Percentiles rank a stretch among this genome's conserved stretches.
phyloP scores from a whole-genome alignment of 2,329 filamentous ascomycete species.

The Sporothrix brunneoviolacea region DNA sequence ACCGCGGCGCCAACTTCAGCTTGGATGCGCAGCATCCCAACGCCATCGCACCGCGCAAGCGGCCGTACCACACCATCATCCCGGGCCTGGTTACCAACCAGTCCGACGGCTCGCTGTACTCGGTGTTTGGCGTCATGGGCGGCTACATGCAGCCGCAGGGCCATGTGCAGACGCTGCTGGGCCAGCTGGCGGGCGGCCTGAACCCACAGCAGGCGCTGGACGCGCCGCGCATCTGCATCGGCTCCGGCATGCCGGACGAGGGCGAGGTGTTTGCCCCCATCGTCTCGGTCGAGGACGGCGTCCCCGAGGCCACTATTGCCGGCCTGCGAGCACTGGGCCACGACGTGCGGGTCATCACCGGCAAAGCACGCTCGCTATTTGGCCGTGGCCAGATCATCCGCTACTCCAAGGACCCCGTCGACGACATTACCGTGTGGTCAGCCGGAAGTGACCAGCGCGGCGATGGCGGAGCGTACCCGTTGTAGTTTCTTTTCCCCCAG shows the following conservation, averaged over 20 bases:
- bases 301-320: constrained; percentile 59
- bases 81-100: constrained; percentile 80
- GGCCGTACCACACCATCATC: constrained; percentile 97
- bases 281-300: constrained; percentile 79
- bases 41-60: constrained; percentile 68
- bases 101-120: constrained; percentile 67
- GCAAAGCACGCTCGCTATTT: constrained; percentile 62
- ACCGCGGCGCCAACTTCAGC: constrained; percentile 82
- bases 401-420: constrained; percentile 61
- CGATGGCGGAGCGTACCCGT: constrained; percentile 64
- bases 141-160: constrained; percentile 98
- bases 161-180: constrained; percentile 86
- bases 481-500: constrained; percentile 25
- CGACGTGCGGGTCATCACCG: constrained; percentile 60
- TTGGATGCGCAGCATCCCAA: constrained; percentile 71
- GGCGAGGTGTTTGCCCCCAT: constrained; percentile 53
- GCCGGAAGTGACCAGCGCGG: constrained; percentile 83
- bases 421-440: constrained; percentile 70
- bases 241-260: constrained; percentile 60
- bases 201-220: constrained; percentile 86
- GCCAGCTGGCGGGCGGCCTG: constrained; percentile 75
- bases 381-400: constrained; percentile 83
- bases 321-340: constrained; percentile 67
- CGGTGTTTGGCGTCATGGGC: constrained; percentile 93
- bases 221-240: constrained; percentile 84